A percentile compares a stretch with the other conserved stretches of the same genome.
Evolutionary conservation across 805 yeast genomes (phyloP).

Genomic region (Lachancea kluyveri): DNA sequence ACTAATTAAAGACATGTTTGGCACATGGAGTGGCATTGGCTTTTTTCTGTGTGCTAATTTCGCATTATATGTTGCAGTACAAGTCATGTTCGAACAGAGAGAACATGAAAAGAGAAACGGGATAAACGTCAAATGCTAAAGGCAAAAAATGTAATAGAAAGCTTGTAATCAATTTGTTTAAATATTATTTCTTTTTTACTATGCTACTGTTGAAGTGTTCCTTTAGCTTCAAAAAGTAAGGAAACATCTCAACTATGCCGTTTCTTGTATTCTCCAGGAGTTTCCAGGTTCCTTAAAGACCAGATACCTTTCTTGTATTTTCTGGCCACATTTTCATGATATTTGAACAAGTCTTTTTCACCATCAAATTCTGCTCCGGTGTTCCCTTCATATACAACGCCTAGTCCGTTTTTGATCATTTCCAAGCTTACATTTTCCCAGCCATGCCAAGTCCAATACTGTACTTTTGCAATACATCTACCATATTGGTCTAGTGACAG

Average conservation of each 20-base stretch:
- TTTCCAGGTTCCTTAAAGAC: slow-evolving; percentile 46
- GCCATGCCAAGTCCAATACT: slow-evolving; percentile 51
- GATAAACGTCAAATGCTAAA: slow-evolving; percentile 67
- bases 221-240: neutral
- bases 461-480: slow-evolving; percentile 76
- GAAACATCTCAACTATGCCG: slow-evolving; percentile 23
- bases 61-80: slow-evolving; percentile 76
- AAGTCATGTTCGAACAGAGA: slow-evolving; percentile 90
- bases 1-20: slow-evolving; percentile 63
- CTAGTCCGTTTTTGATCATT: slow-evolving; percentile 80
- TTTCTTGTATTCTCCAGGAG: slow-evolving; percentile 79
- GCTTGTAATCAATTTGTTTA: neutral
- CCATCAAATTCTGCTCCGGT: slow-evolving; percentile 83
- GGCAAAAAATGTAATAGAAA: neutral
- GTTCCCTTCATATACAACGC: slow-evolving; percentile 81
- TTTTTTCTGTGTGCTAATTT: slow-evolving; percentile 56
- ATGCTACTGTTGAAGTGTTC: too few relatives aligned
- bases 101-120: slow-evolving; percentile 83
- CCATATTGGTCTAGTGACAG: slow-evolving; percentile 82
- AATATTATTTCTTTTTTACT: neutral
- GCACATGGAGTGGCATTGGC: slow-evolving; percentile 59
- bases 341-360: slow-evolving; percentile 50
- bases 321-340: slow-evolving; percentile 58
- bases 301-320: slow-evolving; percentile 59
- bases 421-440: slow-evolving; percentile 77